A percentile compares a stretch with the other conserved stretches of the same genome.
Conservation (phyloP, 495 filamentous ascomycete species). For the Pseudoneurospora amorphoporcata region DNA sequence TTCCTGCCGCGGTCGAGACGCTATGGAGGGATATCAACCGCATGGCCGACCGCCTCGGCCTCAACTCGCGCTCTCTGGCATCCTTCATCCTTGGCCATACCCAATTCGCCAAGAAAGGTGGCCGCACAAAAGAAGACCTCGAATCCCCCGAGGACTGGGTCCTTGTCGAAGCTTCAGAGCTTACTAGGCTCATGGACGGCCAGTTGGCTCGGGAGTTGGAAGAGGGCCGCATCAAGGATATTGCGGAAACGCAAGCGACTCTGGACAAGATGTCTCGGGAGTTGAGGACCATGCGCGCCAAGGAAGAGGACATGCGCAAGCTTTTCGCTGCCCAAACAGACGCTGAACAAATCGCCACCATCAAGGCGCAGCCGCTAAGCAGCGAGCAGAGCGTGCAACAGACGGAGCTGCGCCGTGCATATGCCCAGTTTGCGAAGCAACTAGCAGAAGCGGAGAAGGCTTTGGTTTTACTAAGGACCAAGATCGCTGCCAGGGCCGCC, state of each 20-base stretch:
- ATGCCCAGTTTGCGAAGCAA: conserved; percentile 56
- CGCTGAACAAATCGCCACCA: conserved; percentile 47
- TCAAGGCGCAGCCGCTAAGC: conserved; percentile 61
- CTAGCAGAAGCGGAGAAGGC: conserved; percentile 71
- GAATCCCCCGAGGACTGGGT: conserved; percentile 56
- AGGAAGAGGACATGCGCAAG: conserved; percentile 63
- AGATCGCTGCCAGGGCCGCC: conserved; percentile 43
- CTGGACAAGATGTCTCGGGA: conserved; percentile 56
- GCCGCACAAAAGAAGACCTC: conserved; percentile 47
- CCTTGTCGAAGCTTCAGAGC: conserved; percentile 56
- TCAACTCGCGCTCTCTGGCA: conserved; percentile 69
- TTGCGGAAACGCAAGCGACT: conserved; percentile 50
- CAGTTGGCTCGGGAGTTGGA: conserved; percentile 50
- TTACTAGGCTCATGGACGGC: conserved; percentile 46
- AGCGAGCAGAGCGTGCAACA: conserved; percentile 74
- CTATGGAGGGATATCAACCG: conserved; percentile 90
- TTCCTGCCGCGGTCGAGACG: conserved; percentile 45
- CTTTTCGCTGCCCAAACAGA: conserved; percentile 52
- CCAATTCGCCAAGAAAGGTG: conserved; percentile 36
- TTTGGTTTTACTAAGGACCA: conserved; percentile 70
- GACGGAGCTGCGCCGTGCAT: conserved; percentile 64
- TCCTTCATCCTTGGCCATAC: conserved; percentile 60
- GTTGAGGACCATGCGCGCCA: conserved; percentile 53
- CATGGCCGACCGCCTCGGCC: conserved; percentile 86
- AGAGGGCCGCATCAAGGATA: conserved; percentile 50